A percentile compares a stretch with the other conserved stretches of the same genome.
Evolutionary conservation across 192 early-diverging fungal species (phyloP).

Genomic region (Thamnidium elegans): DNA sequence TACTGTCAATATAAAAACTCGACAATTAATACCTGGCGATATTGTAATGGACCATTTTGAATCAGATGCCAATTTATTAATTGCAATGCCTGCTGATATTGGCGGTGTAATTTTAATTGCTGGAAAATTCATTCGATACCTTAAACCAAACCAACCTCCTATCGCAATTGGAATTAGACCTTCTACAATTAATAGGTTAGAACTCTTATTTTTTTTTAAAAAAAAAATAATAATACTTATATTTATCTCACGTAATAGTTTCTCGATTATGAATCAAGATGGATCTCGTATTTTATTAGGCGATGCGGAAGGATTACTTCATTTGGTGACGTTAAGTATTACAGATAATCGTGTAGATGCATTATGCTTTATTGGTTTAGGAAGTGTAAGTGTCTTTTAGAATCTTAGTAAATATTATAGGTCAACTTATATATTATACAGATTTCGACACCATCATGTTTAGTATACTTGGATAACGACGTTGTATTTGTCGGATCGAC

Average conservation of each 20-base stretch:
- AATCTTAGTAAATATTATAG: background rate
- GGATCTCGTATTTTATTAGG: slow-evolving; percentile 64
- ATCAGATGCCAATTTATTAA: slow-evolving; percentile 48
- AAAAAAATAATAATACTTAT: background rate
- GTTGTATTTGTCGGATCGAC: slow-evolving; percentile 84
- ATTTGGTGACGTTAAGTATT: slow-evolving; percentile 51
- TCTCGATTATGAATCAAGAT: slow-evolving; percentile 51
- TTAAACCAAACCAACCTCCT: slow-evolving; percentile 38
- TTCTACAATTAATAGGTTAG: slow-evolving; percentile 12
- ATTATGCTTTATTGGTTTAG: slow-evolving; percentile 45
- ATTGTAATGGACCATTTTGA: slow-evolving; percentile 43
- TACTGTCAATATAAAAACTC: slow-evolving; percentile 44
- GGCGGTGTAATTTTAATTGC: slow-evolving; percentile 57
- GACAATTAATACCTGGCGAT: slow-evolving; percentile 37
- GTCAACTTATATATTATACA: background rate
- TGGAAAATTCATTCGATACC: slow-evolving; percentile 56
- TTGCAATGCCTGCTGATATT: slow-evolving; percentile 54
- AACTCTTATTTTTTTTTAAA: background rate
- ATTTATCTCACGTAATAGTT: slow-evolving; percentile 20
- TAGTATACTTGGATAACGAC: slow-evolving; percentile 71
- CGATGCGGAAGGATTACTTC: slow-evolving; percentile 64
- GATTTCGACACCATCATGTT: slow-evolving; percentile 57
- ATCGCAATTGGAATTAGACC: slow-evolving; percentile 30
- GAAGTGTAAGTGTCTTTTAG: slow-evolving; percentile 39
- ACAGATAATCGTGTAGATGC: slow-evolving; percentile 32